Base-by-base conservation (phyloP, 2,329 filamentous ascomycete genomes). In the Westerdykella ornata region DNA sequence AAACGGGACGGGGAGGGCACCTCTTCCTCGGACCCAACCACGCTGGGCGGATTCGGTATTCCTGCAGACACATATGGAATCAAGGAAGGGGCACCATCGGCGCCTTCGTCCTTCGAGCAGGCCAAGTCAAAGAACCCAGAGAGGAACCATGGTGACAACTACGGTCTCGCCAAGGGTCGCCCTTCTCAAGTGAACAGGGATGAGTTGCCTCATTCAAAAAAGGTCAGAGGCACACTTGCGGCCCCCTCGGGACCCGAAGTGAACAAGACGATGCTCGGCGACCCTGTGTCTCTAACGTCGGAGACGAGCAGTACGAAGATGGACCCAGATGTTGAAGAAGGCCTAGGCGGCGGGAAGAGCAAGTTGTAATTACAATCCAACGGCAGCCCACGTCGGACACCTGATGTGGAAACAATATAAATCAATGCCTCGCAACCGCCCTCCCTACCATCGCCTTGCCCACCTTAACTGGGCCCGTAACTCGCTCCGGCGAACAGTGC, bases 221-320 rank as follows among this genome's bases (percentile, higher is more conserved):
- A 14, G n/a, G n/a, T n/a, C n/a, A n/a, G n/a, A n/a, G n/a, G n/a
- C n/a, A n/a, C n/a, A n/a, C n/a, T n/a, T n/a, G n/a, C n/a, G n/a
- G n/a, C n/a, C n/a, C n/a, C n/a, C n/a, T n/a, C n/a, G n/a, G n/a
- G n/a, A n/a, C n/a, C n/a, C n/a, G 28, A 35, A 15, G 19, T 35
- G n/a, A 44, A 38, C 14, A 41, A 14, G 19, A 44, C 42, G 2
- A 41, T 44, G 42, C 35, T 44, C 14, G 42, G 42, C 12, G 42
- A 44, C 28, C 42, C 42, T 12, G 28, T 40, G 9, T 36, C 32
- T 12, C n/a, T 43, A 17, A 43, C 39, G 18, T 37, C 38, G 11
- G 42, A 44, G 18, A 44, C 38, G 15, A 33, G 15, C 9, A 19
- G 37, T 26, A 26, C 22, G 7, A 11, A 26, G 22, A 26, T 26